These are phyloP conservation scores for Trichoderma aggressivum DNA, from an alignment of 2,329 filamentous ascomycete genomes.

Conservation along the genomic window DNA sequence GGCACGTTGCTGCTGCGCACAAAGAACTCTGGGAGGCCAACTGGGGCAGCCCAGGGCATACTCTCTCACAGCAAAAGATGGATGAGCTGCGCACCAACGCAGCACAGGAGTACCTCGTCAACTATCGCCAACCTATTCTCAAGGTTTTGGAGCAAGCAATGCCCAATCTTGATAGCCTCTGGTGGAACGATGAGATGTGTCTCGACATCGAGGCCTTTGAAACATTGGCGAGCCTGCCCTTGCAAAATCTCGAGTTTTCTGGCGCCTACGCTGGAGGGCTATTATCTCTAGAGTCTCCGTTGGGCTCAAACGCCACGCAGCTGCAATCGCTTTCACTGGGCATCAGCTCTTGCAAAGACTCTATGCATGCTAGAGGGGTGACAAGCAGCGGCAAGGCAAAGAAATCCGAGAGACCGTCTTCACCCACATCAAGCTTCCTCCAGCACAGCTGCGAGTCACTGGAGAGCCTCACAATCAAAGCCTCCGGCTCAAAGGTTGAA, in stretches of 20 bases:
- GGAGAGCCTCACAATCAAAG: background rate
- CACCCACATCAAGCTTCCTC: background rate
- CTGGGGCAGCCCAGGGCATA: background rate
- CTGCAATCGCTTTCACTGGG: background rate
- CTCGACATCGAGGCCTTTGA: background rate
- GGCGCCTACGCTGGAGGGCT: too few relatives aligned
- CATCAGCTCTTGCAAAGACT: background rate
- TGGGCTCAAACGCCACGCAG: background rate
- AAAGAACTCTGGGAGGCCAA: background rate
- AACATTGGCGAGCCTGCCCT: background rate
- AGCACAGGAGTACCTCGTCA: background rate
- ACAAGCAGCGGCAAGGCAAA: background rate
- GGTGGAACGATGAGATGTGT: slow-evolving; percentile 1
- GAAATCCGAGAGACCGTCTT: background rate
- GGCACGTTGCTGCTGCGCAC: background rate
- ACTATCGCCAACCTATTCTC: background rate
- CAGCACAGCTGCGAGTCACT: background rate
- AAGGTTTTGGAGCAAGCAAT: background rate
- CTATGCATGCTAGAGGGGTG: background rate
- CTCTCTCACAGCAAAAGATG: background rate
- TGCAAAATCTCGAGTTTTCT: background rate
- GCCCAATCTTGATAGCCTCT: slow-evolving; percentile 19
- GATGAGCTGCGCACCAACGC: background rate
- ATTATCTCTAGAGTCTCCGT: background rate
- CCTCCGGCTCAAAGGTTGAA: background rate